phyloP scores from a whole-genome alignment of 2,329 filamentous ascomycete species.

The Annulohypoxylon truncatum region DNA sequence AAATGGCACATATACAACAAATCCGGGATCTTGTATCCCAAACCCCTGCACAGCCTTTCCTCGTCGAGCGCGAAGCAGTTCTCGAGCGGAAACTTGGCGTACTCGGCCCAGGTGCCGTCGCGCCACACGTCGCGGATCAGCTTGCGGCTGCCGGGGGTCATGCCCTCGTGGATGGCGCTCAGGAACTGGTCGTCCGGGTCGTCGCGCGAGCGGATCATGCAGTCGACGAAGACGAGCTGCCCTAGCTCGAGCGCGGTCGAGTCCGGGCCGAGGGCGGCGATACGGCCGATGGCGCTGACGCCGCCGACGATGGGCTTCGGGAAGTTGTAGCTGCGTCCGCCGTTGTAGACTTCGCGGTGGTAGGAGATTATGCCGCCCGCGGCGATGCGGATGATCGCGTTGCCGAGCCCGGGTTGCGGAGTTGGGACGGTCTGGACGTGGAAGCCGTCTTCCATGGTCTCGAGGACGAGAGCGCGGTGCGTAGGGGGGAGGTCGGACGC shows the following conservation, averaged over 20 bases:
- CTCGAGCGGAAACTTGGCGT: constrained; percentile 52
- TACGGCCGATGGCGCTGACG: constrained; percentile 49
- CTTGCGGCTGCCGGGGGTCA: constrained; percentile 40
- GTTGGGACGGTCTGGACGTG: constrained; percentile 50
- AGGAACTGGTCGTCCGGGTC: constrained; percentile 47
- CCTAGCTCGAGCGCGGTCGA: constrained; percentile 47
- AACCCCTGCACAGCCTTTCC: constrained; percentile 39
- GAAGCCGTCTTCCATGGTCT: constrained; percentile 42
- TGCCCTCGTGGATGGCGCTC: constrained; percentile 48
- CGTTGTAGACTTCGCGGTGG: constrained; percentile 54
- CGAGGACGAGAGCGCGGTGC: constrained; percentile 49
- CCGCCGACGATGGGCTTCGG: constrained; percentile 49
- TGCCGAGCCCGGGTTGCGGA: constrained; percentile 51
- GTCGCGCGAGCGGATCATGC: constrained; percentile 51
- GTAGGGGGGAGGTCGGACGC: constrained; percentile 26
- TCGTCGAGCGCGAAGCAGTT: constrained; percentile 52
- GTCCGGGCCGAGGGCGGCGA: constrained; percentile 51
- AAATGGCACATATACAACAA: constrained; percentile 52
- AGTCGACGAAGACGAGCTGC: constrained; percentile 52
- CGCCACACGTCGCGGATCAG: constrained; percentile 51
- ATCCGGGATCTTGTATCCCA: constrained; percentile 56
- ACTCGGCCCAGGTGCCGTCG: constrained; percentile 51
- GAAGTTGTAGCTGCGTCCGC: constrained; percentile 47
- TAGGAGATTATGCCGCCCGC: constrained; percentile 55
- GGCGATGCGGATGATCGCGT: constrained; percentile 55